A percentile compares a stretch with the other conserved stretches of the same genome.
Conservation (phyloP, 2,329 filamentous ascomycete genomes). For the Verticillium longisporum region DNA sequence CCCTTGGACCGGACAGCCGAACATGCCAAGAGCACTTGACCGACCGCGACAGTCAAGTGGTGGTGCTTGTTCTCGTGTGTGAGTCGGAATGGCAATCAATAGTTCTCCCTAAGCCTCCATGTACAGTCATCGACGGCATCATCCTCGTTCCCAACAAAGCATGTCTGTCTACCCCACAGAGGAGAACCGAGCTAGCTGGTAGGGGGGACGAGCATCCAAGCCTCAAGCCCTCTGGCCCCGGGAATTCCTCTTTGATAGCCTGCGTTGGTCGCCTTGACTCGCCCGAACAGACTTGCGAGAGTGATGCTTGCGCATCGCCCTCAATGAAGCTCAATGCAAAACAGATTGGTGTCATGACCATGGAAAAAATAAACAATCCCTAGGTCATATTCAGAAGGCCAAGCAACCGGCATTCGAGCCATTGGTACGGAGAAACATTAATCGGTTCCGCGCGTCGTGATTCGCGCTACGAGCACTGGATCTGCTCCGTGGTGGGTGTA, state of each 20-base stretch:
- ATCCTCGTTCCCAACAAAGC: not conserved
- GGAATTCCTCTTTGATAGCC: not conserved
- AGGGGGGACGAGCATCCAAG: not conserved
- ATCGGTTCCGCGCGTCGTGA: not conserved
- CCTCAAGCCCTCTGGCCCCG: not conserved
- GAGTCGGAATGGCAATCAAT: not conserved
- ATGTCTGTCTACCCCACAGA: not conserved
- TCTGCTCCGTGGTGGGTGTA: not conserved
- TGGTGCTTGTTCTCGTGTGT: not conserved
- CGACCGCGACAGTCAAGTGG: not conserved
- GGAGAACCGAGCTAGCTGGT: not conserved
- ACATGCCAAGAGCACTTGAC: not conserved
- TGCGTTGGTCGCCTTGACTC: not conserved
- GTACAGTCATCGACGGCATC: not conserved
- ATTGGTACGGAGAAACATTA: not conserved
- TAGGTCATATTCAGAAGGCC: not conserved
- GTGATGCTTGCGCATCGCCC: not conserved
- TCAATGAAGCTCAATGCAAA: not conserved
- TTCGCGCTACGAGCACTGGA: not conserved
- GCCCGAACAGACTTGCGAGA: not conserved
- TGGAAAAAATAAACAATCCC: not conserved
- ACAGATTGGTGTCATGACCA: not conserved
- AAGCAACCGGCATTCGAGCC: not conserved
- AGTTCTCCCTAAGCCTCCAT: not conserved
- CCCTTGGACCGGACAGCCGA: not conserved